Evolutionary conservation across 2,329 filamentous ascomycete genomes (phyloP), one percentile per base, ranked within the genome.

Genomic region (Trichoderma semiorbis): DNA sequence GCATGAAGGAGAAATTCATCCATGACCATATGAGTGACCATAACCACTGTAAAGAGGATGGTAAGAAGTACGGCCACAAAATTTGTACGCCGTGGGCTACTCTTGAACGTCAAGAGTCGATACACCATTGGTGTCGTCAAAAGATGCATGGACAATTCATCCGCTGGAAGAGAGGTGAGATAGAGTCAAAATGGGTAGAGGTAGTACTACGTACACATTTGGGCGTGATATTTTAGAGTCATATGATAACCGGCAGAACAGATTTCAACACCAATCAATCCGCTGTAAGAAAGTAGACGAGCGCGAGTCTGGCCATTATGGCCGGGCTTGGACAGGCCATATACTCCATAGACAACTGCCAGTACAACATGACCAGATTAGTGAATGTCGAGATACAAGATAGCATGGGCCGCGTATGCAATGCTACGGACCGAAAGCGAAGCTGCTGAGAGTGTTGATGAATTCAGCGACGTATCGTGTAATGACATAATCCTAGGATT

Each of bases 381-480:
- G 28, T 28, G 72, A 34, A 24, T 26, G 21, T 34, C 1, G 16
- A 7, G 18, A 7, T 26, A n/a, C 2, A 18, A 50, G 26, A 18
- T 10, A 34, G 28, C 14, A 11, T 71, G 2, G n/a, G 21, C 28
- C 6, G 24, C 47, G 24, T 7, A 32, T 21, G 24, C 6, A 4
- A 3, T 0, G 3, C 10, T 2, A 75, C 78, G 14, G 14, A 79
- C 79, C 78, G 65, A 80, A 84, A 5, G 79, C 74, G 0, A 82
- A 73, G 68, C 82, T 85, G 70, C 82, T 84, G 2, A 84, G 73
- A 0, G 82, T 84, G 72, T 85, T 85, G 74, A 84, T 80, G 47
- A 85, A 84, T 63, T 85, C 83, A 6, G 82, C 83, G 24, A 84
- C 76, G 36, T 82, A 84, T 24, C 80, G 76, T 10, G 83, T 84